A percentile compares a stretch with the other conserved stretches of the same genome.
Conservation (phyloP, 129 eudicot genomes). For the Flaveria sonorensis region DNA sequence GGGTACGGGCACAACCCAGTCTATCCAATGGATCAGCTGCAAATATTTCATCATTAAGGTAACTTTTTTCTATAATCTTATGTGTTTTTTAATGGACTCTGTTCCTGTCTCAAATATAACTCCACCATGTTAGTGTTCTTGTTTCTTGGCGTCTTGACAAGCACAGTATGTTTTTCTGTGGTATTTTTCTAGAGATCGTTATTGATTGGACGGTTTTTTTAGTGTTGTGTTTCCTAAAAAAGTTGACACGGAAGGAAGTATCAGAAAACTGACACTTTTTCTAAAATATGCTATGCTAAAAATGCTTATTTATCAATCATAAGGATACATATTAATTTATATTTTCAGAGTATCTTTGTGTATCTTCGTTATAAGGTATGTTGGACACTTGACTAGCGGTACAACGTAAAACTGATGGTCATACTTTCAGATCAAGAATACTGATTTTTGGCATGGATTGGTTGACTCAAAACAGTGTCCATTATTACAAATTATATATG, state of each 20-base stretch:
- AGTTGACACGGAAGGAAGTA: not conserved
- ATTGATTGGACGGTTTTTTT: not conserved
- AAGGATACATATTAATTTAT: not conserved
- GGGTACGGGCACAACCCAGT: slow-evolving; percentile 53
- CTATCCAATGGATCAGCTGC: slow-evolving; percentile 59
- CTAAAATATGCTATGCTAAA: not conserved
- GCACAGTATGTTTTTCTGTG: not conserved
- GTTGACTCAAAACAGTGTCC: too few relatives aligned
- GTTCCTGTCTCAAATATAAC: not conserved
- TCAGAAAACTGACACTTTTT: not conserved
- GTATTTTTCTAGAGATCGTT: not conserved
- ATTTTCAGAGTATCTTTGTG: not conserved
- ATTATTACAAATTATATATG: not conserved
- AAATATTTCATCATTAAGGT: slow-evolving; percentile 62
- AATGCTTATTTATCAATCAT: slow-evolving; percentile 8
- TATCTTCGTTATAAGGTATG: not conserved
- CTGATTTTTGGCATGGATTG: not conserved
- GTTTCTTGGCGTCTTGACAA: not conserved
- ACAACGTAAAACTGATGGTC: not conserved
- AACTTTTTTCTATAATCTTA: not conserved
- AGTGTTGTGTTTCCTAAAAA: not conserved
- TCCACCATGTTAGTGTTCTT: not conserved
- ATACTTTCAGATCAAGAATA: not conserved
- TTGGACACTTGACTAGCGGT: not conserved
- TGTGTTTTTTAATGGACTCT: not conserved